Evolutionary conservation across 257 asterid genomes (phyloP).

Genomic region (Capsicum chinense): DNA sequence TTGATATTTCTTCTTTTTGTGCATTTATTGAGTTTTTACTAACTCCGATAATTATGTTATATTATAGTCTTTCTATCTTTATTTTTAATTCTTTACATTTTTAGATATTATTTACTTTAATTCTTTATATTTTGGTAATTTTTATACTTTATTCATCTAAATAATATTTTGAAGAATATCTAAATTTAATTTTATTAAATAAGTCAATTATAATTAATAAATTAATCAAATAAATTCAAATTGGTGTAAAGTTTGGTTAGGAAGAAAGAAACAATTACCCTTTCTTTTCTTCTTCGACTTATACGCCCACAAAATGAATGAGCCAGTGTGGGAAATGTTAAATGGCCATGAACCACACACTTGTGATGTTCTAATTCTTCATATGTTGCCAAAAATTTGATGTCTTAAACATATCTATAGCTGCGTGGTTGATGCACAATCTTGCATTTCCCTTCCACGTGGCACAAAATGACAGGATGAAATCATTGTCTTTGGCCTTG

Average conservation of each 20-base stretch:
- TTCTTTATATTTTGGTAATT: no score
- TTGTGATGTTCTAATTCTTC: not conserved
- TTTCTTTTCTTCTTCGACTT: not conserved
- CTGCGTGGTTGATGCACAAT: slow-evolving; percentile 34
- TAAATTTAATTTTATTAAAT: no score
- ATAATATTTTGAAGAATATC: no score
- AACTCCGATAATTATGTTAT: no score
- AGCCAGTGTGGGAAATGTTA: not conserved
- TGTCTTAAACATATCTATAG: slow-evolving; percentile 3
- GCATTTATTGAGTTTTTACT: no score
- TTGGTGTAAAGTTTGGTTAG: not conserved
- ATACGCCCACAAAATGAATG: not conserved
- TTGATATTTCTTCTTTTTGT: no score
- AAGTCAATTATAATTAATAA: no score
- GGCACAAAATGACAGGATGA: slow-evolving; percentile 39
- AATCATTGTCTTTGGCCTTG: slow-evolving; percentile 32
- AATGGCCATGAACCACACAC: slow-evolving; percentile 16
- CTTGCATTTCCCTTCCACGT: slow-evolving; percentile 32
- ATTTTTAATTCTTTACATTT: no score
- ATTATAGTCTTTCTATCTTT: no score
- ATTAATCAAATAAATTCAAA: no score
- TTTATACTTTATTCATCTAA: no score
- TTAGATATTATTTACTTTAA: no score
- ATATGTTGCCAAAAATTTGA: not conserved
- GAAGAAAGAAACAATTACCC: not conserved